Evolutionary conservation across 805 yeast genomes (phyloP), one percentile per base, ranked within the genome.

Genomic region (Candida odintsovae): DNA sequence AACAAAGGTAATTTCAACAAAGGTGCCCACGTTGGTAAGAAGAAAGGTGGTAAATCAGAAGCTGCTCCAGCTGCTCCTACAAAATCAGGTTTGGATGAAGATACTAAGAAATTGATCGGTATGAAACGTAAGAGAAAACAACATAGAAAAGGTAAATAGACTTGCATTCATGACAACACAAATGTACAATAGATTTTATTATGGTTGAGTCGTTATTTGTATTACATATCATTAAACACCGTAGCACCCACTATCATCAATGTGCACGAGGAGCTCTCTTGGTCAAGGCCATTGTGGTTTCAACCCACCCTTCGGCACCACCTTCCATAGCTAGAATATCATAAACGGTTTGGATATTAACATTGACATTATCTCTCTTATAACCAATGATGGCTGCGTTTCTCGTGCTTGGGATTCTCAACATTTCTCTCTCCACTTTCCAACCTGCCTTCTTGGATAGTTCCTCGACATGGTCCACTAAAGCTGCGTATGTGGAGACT

Each of bases 331-430:
- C 75, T 18, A 92, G 59, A 1, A 87, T 72, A 42, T 86, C 87
- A 53, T 77, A 74, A 1, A 84, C 49, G 65, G 70, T 55, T 65
- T 58, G 62, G 3, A 65, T 48, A 40, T 45, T 39, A 1, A 48
- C 33, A 10, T 49, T 69, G 11, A 64, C 54, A 11, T 56, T 47
- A 3, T 62, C 63, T 40, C 70, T 75, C 33, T 71, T 65, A 44
- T 77, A 72, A 0, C 95, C 96, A 42, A 92, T 81, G 15, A 92
- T 69, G 0, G 97, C 97, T 1, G 95, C 89, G 59, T 92, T 92
- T 63, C 97, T 71, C 0, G 98, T 92, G 48, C 96, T 87, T 28
- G 98, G 98, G 21, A 92, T 92, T 48, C 98, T 74, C 40, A 92
- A 67, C 85, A 86, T 84, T 62, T 92, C 98, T 55, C 83, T 78